phyloP scores from a whole-genome alignment of 1,284 basidiomycete genomes.

The Irpex rosettiformis region DNA sequence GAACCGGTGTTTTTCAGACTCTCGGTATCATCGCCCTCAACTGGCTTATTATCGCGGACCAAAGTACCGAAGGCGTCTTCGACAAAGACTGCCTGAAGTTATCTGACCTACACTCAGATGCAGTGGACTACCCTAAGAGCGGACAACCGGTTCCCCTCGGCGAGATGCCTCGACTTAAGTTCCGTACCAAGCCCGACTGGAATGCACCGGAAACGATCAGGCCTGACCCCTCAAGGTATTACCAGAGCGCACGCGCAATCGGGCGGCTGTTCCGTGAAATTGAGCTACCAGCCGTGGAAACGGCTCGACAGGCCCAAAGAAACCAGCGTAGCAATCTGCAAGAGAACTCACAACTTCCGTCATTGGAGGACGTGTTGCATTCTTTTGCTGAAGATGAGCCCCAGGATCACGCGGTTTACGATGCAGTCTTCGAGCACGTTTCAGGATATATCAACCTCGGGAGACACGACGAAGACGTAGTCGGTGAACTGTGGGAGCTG shows the following conservation, averaged over 20 bases:
- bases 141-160: slow-evolving; percentile 50
- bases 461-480: slow-evolving; percentile 20
- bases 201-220: slow-evolving; percentile 55
- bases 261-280: slow-evolving; percentile 56
- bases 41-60: slow-evolving; percentile 69
- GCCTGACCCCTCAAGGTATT: slow-evolving; percentile 32
- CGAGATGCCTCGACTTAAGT: slow-evolving; percentile 44
- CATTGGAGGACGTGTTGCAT: slow-evolving; percentile 24
- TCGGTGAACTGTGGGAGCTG: slow-evolving; percentile 30
- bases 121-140: slow-evolving; percentile 66
- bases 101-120: slow-evolving; percentile 64
- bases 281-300: slow-evolving; percentile 41
- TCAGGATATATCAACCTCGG: slow-evolving; percentile 23
- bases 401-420: slow-evolving; percentile 19
- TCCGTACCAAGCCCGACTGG: slow-evolving; percentile 52
- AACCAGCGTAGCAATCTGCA: slow-evolving; percentile 21
- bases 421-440: slow-evolving; percentile 23
- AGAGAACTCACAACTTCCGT: slow-evolving; percentile 13
- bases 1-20: slow-evolving; percentile 32
- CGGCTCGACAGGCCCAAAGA: slow-evolving; percentile 16
- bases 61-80: slow-evolving; percentile 48
- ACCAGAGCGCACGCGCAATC: slow-evolving; percentile 48
- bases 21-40: slow-evolving; percentile 60
- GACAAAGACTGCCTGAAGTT: slow-evolving; percentile 60
- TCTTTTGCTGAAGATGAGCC: slow-evolving; percentile 22